Evolutionary conservation across 2,329 filamentous ascomycete species (phyloP).

Genomic region (Penicillium palitans): DNA sequence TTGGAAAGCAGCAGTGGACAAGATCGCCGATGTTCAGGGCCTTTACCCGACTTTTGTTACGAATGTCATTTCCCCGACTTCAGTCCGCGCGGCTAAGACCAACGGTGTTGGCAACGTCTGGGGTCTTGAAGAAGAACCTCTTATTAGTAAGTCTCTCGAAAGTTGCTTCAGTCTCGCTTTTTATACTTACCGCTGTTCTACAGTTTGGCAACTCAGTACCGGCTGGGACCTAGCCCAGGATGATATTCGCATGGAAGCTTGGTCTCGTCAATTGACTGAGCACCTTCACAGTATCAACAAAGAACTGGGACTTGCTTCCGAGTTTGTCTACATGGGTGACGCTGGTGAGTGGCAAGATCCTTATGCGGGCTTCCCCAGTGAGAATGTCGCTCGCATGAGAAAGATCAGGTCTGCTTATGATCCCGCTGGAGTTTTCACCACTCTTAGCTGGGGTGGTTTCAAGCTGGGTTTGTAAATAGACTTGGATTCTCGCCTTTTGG

Average conservation of each 20-base stretch:
- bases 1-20: conserved; percentile 38
- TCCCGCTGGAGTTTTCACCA: conserved; percentile 32
- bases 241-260: conserved; percentile 39
- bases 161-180: not conserved
- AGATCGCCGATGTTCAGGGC: conserved; percentile 39
- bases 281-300: conserved; percentile 36
- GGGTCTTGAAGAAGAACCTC: conserved; percentile 35
- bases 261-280: conserved; percentile 32
- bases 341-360: conserved; percentile 42
- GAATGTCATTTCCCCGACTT: conserved; percentile 32
- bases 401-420: conserved; percentile 36
- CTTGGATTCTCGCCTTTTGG: not conserved
- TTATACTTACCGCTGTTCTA: not conserved
- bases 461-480: conserved; percentile 17
- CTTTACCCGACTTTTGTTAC: conserved; percentile 42
- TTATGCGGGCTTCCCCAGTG: conserved; percentile 33
- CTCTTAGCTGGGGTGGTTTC: conserved; percentile 42
- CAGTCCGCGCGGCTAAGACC: conserved; percentile 32
- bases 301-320: conserved; percentile 31
- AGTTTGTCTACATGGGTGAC: conserved; percentile 44
- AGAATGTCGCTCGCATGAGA: conserved; percentile 39
- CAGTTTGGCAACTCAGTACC: conserved; percentile 44
- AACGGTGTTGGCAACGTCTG: conserved; percentile 45
- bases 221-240: conserved; percentile 40
- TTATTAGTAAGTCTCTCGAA: conserved; percentile 31